These are phyloP conservation scores for Suillus decipiens DNA, from an alignment of 768 basidiomycete species.

Conservation along the genomic window DNA sequence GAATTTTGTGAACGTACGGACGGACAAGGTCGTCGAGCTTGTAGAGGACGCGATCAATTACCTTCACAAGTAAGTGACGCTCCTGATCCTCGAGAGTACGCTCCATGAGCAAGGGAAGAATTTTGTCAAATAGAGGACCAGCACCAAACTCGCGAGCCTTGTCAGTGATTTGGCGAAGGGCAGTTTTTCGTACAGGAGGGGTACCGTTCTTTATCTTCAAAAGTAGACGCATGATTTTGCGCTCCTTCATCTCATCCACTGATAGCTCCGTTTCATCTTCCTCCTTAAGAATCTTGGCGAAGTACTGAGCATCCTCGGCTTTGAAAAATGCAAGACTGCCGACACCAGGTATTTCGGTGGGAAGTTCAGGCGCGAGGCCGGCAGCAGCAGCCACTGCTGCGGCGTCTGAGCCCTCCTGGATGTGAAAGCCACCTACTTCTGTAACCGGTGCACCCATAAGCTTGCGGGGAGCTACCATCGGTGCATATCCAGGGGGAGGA, in stretches of 20 bases:
- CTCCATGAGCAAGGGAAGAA: constrained; percentile 97
- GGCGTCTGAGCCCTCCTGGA: constrained; percentile 92
- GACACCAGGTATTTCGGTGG: constrained; percentile 97
- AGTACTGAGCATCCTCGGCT: constrained; percentile 96
- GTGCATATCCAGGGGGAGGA: constrained; percentile 92
- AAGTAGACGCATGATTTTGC: constrained; percentile 97
- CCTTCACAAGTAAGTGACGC: constrained; percentile 96
- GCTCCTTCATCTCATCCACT: constrained; percentile 98
- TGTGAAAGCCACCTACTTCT: constrained; percentile 86
- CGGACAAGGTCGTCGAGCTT: constrained; percentile 98
- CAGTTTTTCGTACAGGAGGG: constrained; percentile 96
- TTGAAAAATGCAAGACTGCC: constrained; percentile 98
- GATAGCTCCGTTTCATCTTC: constrained; percentile 92
- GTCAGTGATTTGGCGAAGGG: constrained; percentile 97
- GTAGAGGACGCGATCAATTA: constrained; percentile 98
- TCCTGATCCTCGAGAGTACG: constrained; percentile 98
- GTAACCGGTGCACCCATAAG: constrained; percentile 57
- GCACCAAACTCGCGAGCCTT: constrained; percentile 99
- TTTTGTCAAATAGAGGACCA: constrained; percentile 97
- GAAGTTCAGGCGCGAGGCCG: constrained; percentile 89
- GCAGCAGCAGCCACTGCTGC: constrained; percentile 87
- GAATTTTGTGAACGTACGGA: constrained; percentile 98
- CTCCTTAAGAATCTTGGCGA: constrained; percentile 92
- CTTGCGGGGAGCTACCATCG: constrained; percentile 65
- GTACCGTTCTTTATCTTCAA: constrained; percentile 99